Base-by-base conservation (phyloP, 2,329 filamentous ascomycete species). In the Clarireedia homoeocarpa region DNA sequence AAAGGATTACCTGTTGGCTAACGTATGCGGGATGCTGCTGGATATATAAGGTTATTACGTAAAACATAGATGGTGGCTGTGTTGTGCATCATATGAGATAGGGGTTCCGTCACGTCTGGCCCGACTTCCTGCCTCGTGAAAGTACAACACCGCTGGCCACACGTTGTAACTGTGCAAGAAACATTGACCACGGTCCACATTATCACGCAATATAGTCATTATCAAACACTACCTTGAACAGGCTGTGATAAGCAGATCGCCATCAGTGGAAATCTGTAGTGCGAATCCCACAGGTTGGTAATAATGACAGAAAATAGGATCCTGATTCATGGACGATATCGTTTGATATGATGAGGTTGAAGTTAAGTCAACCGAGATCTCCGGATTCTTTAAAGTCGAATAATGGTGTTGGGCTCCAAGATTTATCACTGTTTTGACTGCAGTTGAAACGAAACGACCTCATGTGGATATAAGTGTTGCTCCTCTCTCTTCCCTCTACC, bases 1-100 rank as follows among this genome's bases (percentile, higher is more conserved):
- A 48, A 48, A 51, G 40, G 48, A 51, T 56, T 56, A 38, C 48
- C 30, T 48, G 27, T 34, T 48, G 2, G 26, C 39, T n/a, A 14
- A 40, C 15, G 39, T 40, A 14, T 14, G 9, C 6, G 5, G 1
- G 38, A 14, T 7, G 38, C 3, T 40, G 38, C 38, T 23, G 44
- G 23, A 46, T 26, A 46, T 46, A 46, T 46, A 20, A 20, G 2
- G 2, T 20, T 20, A 46, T 46, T 46, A 46, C 44, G 23, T 46
- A 46, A 46, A 26, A 17, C 23, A 46, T 26, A 46, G 24, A 46
- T 26, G 20, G 6, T 40, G 38, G 38, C 38, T 40, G 38, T 40
- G 38, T 14, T 40, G 38, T 40, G n/a, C 38, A 40, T 40, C 6
- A 17, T 40, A 40, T 40, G 6, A 40, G 12, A 10, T 15, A 5